These are phyloP conservation scores for Penicillium italicum DNA, from an alignment of 2,329 filamentous ascomycete species.

Conservation along the genomic window DNA sequence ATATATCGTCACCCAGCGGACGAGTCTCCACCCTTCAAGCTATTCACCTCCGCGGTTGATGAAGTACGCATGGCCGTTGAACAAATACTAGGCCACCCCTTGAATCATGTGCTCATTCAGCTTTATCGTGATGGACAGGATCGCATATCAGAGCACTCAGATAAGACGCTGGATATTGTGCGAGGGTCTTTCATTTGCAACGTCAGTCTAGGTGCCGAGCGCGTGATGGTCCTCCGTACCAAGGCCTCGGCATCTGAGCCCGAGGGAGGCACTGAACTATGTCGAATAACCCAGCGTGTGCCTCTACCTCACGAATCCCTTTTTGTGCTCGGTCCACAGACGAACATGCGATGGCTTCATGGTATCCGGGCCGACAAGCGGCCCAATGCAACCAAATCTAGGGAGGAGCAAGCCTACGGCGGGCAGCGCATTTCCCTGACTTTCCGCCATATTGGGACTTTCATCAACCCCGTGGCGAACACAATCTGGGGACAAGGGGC, in stretches of 20 bases:
- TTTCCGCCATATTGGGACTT: conserved; percentile 86
- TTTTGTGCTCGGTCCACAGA: conserved; percentile 73
- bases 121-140: conserved; percentile 85
- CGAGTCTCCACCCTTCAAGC: conserved; percentile 71
- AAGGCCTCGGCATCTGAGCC: conserved; percentile 47
- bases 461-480: conserved; percentile 60
- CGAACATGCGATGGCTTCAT: conserved; percentile 86
- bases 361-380: conserved; percentile 88
- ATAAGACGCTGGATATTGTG: conserved; percentile 91
- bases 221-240: conserved; percentile 83
- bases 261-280: conserved; percentile 28
- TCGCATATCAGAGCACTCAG: conserved; percentile 93
- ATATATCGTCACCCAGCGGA: conserved; percentile 95
- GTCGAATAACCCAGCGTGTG: conserved; percentile 63
- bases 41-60: conserved; percentile 71
- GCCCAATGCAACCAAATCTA: conserved; percentile 60
- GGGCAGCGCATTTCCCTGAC: conserved; percentile 87
- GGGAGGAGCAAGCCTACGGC: conserved; percentile 66
- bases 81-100: conserved; percentile 66
- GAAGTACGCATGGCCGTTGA: conserved; percentile 67
- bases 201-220: conserved; percentile 84
- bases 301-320: conserved; percentile 83
- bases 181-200: conserved; percentile 82
- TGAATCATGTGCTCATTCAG: conserved; percentile 93
- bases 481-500: conserved; percentile 93